These are phyloP conservation scores for Meyerozyma sp. DNA, from an alignment of 1,139 yeast genomes.

Conservation along the genomic window DNA sequence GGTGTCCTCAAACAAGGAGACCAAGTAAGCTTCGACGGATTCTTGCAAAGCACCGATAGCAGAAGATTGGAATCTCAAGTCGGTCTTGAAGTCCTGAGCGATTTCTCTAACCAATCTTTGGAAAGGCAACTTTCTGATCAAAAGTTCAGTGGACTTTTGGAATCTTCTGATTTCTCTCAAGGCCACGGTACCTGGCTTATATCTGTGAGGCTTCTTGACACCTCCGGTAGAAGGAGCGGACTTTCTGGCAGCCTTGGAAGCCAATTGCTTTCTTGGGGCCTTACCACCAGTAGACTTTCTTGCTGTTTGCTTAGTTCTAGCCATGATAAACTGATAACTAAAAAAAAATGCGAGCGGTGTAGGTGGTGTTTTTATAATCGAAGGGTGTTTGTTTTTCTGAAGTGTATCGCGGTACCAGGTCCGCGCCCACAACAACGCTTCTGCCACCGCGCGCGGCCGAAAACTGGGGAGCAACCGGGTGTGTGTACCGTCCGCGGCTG, in stretches of 20 bases:
- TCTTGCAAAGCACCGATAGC: conserved; percentile 99
- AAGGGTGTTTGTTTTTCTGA: neutral
- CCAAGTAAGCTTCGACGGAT: conserved; percentile 96
- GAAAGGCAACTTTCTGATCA: conserved; percentile 97
- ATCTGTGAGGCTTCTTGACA: conserved; percentile 99
- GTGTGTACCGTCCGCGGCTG: neutral
- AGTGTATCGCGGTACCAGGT: neutral
- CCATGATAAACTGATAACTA: conserved; percentile 49
- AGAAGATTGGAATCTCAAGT: conserved; percentile 96
- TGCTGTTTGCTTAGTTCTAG: conserved; percentile 98
- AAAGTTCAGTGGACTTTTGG: conserved; percentile 95
- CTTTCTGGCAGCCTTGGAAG: conserved; percentile 98
- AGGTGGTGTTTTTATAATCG: neutral
- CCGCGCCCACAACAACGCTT: neutral
- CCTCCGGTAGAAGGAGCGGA: conserved; percentile 98
- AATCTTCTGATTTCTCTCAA: conserved; percentile 99
- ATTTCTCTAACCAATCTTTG: conserved; percentile 98
- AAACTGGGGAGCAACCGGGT: no score
- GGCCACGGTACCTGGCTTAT: conserved; percentile 99
- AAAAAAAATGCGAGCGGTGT: conserved; percentile 4
- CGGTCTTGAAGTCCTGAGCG: conserved; percentile 97
- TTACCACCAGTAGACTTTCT: conserved; percentile 99
- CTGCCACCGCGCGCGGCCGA: neutral
- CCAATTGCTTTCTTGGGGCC: conserved; percentile 99
- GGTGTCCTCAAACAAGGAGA: conserved; percentile 89